Evolutionary conservation across 331 rosid genomes (phyloP).

Genomic region (Erythrophleum ivorense): DNA sequence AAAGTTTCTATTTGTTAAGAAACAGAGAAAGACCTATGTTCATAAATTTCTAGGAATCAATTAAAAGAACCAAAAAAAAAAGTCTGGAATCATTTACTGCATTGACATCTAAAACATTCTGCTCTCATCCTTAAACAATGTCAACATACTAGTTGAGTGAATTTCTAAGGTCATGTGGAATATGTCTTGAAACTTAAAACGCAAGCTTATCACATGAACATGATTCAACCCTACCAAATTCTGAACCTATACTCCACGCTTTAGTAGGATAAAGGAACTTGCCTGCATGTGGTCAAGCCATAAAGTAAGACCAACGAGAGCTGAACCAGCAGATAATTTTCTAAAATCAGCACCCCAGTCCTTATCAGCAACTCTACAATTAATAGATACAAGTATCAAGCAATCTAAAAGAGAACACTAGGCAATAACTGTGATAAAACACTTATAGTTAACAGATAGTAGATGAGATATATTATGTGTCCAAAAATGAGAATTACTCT

Average conservation of each 20-base stretch:
- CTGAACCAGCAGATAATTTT: slow-evolving; percentile 91
- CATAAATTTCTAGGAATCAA: slow-evolving; percentile 15
- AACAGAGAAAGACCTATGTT: background rate
- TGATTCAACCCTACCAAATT: slow-evolving; percentile 1
- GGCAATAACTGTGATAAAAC: slow-evolving; percentile 3
- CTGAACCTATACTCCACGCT: background rate
- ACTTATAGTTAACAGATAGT: background rate
- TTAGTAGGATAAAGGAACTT: slow-evolving; percentile 38
- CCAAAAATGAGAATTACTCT: background rate
- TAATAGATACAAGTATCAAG: slow-evolving; percentile 36
- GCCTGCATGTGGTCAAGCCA: slow-evolving; percentile 99
- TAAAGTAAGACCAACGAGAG: slow-evolving; percentile 94
- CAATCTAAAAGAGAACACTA: slow-evolving; percentile 16
- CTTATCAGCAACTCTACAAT: slow-evolving; percentile 83
- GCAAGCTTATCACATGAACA: background rate
- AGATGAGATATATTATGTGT: background rate
- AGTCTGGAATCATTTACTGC: background rate
- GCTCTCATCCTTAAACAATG: slow-evolving; percentile 5
- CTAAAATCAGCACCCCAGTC: slow-evolving; percentile 99
- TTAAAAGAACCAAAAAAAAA: background rate
- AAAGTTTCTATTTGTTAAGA: background rate
- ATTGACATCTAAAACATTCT: background rate
- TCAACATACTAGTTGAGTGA: background rate
- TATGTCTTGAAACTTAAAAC: background rate
- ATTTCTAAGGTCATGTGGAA: background rate